A percentile compares a stretch with the other conserved stretches of the same genome.
Conservation (phyloP, 768 basidiomycete species). For the Termitomyces eurrhizus region DNA sequence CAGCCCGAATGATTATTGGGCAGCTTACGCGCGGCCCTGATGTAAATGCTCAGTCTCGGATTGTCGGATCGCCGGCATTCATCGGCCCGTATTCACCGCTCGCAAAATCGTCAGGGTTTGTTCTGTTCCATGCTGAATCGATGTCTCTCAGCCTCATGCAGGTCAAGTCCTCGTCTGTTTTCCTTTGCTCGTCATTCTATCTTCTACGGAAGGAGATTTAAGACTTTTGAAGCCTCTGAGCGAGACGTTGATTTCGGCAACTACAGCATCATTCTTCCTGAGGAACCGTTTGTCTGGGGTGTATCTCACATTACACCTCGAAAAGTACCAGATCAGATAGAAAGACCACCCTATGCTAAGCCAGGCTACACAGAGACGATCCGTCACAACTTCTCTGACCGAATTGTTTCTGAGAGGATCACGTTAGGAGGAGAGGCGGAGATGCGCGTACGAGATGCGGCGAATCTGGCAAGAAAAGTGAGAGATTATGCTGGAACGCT, state of each 20-base stretch:
- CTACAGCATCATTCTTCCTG: slow-evolving; percentile 61
- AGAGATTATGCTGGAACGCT: slow-evolving; percentile 51
- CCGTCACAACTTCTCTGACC: not conserved
- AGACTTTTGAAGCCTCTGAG: slow-evolving; percentile 3
- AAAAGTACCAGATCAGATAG: slow-evolving; percentile 52
- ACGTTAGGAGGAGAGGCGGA: slow-evolving; percentile 53
- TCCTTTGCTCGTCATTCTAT: not conserved
- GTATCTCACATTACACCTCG: slow-evolving; percentile 57
- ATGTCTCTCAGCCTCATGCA: not conserved
- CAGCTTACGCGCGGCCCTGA: not conserved
- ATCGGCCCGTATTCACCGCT: not conserved
- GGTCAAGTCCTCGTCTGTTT: not conserved
- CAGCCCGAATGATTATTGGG: not conserved
- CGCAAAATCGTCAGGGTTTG: not conserved
- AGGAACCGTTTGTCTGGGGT: slow-evolving; percentile 62
- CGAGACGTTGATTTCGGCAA: slow-evolving; percentile 38
- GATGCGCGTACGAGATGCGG: slow-evolving; percentile 45
- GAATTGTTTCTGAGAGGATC: slow-evolving; percentile 28
- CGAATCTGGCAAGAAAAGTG: slow-evolving; percentile 51
- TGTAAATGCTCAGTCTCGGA: not conserved
- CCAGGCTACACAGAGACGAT: slow-evolving; percentile 4
- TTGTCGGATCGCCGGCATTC: not conserved
- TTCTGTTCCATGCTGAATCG: not conserved
- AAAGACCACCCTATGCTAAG: slow-evolving; percentile 52
- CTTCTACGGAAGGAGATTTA: not conserved